Percentiles rank a stretch among this genome's conserved stretches.
These are phyloP conservation scores for Phlyctochytrium planicorne DNA, from an alignment of 192 early-diverging fungal species.

Conservation along the genomic window DNA sequence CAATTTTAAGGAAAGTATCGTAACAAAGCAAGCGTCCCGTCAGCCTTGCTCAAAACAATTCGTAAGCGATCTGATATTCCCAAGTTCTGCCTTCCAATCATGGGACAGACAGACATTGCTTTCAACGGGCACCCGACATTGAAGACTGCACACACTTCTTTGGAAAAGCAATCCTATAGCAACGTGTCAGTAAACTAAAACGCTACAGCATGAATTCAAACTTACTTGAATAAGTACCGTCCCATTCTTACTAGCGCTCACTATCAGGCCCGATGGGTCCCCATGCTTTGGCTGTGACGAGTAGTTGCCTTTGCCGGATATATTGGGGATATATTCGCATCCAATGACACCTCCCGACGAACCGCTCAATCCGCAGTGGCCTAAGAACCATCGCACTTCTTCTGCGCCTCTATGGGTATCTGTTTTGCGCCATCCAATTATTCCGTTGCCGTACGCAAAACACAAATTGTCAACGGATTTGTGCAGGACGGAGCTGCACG, in stretches of 20 bases:
- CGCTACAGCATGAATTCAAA: not conserved
- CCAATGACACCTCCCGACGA: conserved; percentile 20
- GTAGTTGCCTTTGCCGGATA: conserved; percentile 5
- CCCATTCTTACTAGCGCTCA: conserved; percentile 28
- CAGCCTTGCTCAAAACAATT: conserved; percentile 24
- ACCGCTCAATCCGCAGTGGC: conserved; percentile 2
- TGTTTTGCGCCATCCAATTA: conserved; percentile 7
- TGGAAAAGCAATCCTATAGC: conserved; percentile 20
- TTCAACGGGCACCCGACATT: conserved; percentile 13
- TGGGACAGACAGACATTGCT: conserved; percentile 32
- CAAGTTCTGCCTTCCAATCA: not conserved
- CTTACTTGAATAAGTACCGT: conserved; percentile 29
- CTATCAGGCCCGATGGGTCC: conserved; percentile 16
- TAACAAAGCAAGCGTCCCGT: conserved; percentile 13
- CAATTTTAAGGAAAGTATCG: conserved; percentile 12
- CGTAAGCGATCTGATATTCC: not conserved
- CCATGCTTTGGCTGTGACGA: conserved; percentile 10
- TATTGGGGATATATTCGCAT: conserved; percentile 20
- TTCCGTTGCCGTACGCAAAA: conserved; percentile 22
- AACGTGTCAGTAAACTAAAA: not conserved
- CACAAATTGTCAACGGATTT: conserved; percentile 8
- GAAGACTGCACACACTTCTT: conserved; percentile 29
- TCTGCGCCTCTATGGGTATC: conserved; percentile 13
- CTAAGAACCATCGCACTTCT: conserved; percentile 23
- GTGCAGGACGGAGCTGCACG: conserved; percentile 12